Percentiles rank a stretch among this genome's conserved stretches.
These are phyloP conservation scores for Nothophytophthora sp. DNA, from an alignment of 352 stramenopile genomes.

Conservation along the genomic window DNA sequence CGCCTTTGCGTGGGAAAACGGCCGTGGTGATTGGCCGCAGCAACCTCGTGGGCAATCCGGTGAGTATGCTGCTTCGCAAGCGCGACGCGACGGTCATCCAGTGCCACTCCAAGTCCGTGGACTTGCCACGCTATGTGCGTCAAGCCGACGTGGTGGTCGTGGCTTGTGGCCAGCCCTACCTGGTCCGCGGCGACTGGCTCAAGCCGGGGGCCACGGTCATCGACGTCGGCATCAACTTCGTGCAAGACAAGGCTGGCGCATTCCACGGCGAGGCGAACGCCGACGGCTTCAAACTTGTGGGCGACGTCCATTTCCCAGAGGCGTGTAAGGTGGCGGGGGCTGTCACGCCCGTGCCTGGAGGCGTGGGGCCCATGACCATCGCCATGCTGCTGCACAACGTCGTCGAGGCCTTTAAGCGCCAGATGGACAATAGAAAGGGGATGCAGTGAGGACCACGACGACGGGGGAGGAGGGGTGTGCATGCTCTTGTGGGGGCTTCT, in stretches of 20 bases:
- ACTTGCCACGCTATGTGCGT: slow-evolving; percentile 89
- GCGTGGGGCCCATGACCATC: slow-evolving; percentile 99
- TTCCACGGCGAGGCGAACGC: slow-evolving; percentile 58
- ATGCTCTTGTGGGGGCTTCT: neutral
- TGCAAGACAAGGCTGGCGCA: slow-evolving; percentile 65
- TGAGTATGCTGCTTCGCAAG: slow-evolving; percentile 95
- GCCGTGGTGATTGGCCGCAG: slow-evolving; percentile 97
- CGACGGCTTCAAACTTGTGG: slow-evolving; percentile 96
- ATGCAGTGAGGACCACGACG: slow-evolving; percentile 14
- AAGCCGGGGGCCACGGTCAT: slow-evolving; percentile 97
- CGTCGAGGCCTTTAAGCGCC: slow-evolving; percentile 70
- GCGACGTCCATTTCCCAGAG: slow-evolving; percentile 95
- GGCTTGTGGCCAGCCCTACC: slow-evolving; percentile 94
- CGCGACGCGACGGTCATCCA: slow-evolving; percentile 98
- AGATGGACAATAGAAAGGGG: slow-evolving; percentile 38
- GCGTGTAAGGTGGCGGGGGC: slow-evolving; percentile 81
- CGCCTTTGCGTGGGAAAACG: slow-evolving; percentile 92
- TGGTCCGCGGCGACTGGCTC: slow-evolving; percentile 96
- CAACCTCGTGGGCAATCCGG: slow-evolving; percentile 98
- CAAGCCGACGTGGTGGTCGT: slow-evolving; percentile 98
- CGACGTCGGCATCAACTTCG: slow-evolving; percentile 99
- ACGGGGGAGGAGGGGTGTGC: neutral
- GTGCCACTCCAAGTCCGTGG: slow-evolving; percentile 94
- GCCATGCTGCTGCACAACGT: slow-evolving; percentile 94
- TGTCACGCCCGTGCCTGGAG: slow-evolving; percentile 97